A percentile compares a stretch with the other conserved stretches of the same genome.
These are phyloP conservation scores for Cyclotella atomus DNA, from an alignment of 108 stramenopile species.

Conservation along the genomic window DNA sequence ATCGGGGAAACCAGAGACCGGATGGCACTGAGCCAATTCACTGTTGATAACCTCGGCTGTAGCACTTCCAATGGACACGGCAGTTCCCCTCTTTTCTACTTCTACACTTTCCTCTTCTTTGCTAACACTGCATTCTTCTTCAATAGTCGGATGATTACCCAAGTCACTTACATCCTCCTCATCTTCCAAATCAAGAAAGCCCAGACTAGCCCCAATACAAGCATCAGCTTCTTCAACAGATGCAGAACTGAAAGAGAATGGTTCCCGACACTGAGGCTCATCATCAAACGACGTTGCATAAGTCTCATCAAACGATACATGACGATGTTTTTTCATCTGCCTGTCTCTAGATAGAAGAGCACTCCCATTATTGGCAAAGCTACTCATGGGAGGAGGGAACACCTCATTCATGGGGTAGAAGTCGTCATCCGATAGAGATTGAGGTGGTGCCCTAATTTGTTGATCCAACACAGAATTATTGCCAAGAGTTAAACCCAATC, in stretches of 20 bases:
- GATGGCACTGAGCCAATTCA: conserved; percentile 8
- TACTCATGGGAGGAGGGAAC: not conserved
- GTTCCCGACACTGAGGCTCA: not conserved
- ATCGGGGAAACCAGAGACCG: conserved; percentile 14
- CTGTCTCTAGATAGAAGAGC: not conserved
- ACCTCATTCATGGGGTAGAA: not conserved
- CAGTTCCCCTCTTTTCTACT: not conserved
- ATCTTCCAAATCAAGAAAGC: conserved; percentile 25
- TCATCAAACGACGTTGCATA: not conserved
- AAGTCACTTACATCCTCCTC: conserved; percentile 3
- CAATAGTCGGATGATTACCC: not conserved
- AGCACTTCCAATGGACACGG: not conserved
- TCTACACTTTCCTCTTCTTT: not conserved
- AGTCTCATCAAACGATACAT: conserved; percentile 20
- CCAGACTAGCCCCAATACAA: not conserved
- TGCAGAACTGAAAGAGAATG: not conserved
- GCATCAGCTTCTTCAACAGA: not conserved
- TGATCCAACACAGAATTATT: not conserved
- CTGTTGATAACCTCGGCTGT: not conserved
- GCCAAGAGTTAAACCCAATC: too few species aligned
- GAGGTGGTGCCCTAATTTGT: not conserved
- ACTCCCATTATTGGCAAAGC: not conserved
- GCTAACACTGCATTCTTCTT: not conserved
- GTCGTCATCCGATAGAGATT: not conserved
- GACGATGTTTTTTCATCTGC: not conserved